These are phyloP conservation scores for Rubroshorea leprosula DNA, from an alignment of 345 rosid species.

Conservation along the genomic window DNA sequence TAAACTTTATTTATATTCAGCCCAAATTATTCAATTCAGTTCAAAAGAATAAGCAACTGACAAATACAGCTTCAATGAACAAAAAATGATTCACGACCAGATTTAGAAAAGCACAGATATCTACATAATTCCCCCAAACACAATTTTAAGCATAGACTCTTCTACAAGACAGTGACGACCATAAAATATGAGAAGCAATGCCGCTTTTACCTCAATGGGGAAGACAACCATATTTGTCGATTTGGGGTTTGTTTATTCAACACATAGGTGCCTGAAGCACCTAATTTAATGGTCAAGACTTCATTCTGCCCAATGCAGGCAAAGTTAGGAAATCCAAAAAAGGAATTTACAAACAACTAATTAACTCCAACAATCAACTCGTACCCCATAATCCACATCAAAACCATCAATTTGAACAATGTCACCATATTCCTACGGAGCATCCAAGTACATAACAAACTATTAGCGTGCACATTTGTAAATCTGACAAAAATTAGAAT, in stretches of 20 bases:
- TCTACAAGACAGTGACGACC: conserved; percentile 1
- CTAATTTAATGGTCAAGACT: conserved; percentile 79
- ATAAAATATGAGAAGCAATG: conserved; percentile 3
- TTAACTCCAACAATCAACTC: conserved; percentile 5
- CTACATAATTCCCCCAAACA: too few relatives aligned
- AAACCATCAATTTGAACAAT: conserved; percentile 69
- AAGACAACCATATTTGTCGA: conserved; percentile 89
- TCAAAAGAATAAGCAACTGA: too few relatives aligned
- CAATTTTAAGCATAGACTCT: too few relatives aligned
- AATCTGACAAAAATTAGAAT: too few relatives aligned
- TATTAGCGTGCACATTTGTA: neutral
- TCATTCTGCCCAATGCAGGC: conserved; percentile 53
- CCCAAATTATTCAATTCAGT: too few relatives aligned
- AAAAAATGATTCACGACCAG: too few relatives aligned
- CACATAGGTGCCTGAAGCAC: conserved; percentile 77
- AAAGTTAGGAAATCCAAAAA: conserved; percentile 1
- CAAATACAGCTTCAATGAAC: too few relatives aligned
- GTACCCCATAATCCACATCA: conserved; percentile 91
- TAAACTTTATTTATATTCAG: too few relatives aligned
- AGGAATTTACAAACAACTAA: neutral
- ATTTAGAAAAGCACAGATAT: too few relatives aligned
- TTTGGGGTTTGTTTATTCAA: conserved; percentile 89
- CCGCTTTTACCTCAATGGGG: conserved; percentile 63
- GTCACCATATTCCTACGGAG: conserved; percentile 77
- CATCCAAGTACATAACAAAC: neutral